Percentiles rank a stretch among this genome's conserved stretches.
Evolutionary conservation across 768 basidiomycete genomes (phyloP).

Genomic region (Mycena venus): DNA sequence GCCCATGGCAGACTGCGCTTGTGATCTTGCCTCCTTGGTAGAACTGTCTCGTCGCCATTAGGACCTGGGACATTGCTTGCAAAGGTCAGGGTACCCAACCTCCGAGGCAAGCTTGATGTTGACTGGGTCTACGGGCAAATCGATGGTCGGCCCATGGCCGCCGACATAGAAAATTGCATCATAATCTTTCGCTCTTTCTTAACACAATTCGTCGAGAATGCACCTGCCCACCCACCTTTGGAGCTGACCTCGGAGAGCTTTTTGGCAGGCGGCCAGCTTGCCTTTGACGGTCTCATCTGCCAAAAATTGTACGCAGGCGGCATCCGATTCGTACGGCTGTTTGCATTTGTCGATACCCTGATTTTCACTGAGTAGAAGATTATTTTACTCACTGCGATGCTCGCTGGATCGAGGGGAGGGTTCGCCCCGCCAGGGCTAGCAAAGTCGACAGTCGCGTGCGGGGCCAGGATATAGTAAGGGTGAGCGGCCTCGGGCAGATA

Average conservation of each 20-base stretch:
- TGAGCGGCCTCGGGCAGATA: slow-evolving; percentile 85
- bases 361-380: not conserved
- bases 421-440: slow-evolving; percentile 75
- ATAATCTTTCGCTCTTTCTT: slow-evolving; percentile 62
- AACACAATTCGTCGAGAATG: slow-evolving; percentile 56
- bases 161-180: slow-evolving; percentile 85
- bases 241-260: slow-evolving; percentile 70
- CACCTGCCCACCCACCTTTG: too few species aligned
- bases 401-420: slow-evolving; percentile 74
- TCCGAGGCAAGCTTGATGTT: slow-evolving; percentile 71
- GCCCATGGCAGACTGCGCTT: slow-evolving; percentile 85
- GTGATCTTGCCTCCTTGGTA: slow-evolving; percentile 76
- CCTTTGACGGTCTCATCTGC: slow-evolving; percentile 64
- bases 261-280: slow-evolving; percentile 71
- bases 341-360: not conserved
- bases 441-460: slow-evolving; percentile 69
- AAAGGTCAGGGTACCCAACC: slow-evolving; percentile 48
- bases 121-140: slow-evolving; percentile 69
- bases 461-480: slow-evolving; percentile 71
- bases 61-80: not conserved
- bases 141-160: slow-evolving; percentile 84
- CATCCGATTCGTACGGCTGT: slow-evolving; percentile 66
- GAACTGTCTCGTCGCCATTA: slow-evolving; percentile 57
- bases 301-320: slow-evolving; percentile 69
- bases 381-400: slow-evolving; percentile 57